Conservation (phyloP, 176 grass and related monocot species). For the Triticum dicoccoides region DNA sequence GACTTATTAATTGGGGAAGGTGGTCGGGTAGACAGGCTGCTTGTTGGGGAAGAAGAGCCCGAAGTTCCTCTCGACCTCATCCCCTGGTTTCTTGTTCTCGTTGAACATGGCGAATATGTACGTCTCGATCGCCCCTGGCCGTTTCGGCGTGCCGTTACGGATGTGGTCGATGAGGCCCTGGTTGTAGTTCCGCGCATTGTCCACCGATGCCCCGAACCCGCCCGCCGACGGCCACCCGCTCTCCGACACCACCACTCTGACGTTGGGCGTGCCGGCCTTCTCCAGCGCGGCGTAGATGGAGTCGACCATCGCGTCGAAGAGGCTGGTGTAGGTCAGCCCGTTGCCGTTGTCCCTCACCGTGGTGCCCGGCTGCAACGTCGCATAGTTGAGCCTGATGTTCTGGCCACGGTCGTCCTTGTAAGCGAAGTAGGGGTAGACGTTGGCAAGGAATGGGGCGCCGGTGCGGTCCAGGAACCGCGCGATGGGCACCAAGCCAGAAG, state of each 20-base stretch:
- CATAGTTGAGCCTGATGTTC: background rate
- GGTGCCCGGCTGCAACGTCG: background rate
- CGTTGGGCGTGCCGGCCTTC: background rate
- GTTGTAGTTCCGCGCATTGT: background rate
- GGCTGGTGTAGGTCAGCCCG: constrained; percentile 4
- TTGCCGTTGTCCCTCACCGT: constrained; percentile 31
- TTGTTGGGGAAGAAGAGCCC: background rate
- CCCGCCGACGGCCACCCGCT: background rate
- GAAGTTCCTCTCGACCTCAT: background rate
- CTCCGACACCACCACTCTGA: background rate
- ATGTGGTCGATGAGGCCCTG: background rate
- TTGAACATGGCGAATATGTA: background rate
- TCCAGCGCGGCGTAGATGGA: constrained; percentile 7
- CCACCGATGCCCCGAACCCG: background rate
- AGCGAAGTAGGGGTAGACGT: background rate
- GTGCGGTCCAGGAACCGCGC: background rate
- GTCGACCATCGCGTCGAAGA: constrained; percentile 10
- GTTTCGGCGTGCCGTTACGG: background rate
- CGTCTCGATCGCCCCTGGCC: background rate
- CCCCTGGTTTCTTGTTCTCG: background rate
- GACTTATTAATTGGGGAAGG: no score
- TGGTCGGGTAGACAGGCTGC: background rate
- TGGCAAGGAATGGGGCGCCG: background rate
- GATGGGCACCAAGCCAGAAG: background rate
- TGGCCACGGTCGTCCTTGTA: background rate